phyloP scores from a whole-genome alignment of 208 protist genomes.

The Acanthamoeba healyi region DNA sequence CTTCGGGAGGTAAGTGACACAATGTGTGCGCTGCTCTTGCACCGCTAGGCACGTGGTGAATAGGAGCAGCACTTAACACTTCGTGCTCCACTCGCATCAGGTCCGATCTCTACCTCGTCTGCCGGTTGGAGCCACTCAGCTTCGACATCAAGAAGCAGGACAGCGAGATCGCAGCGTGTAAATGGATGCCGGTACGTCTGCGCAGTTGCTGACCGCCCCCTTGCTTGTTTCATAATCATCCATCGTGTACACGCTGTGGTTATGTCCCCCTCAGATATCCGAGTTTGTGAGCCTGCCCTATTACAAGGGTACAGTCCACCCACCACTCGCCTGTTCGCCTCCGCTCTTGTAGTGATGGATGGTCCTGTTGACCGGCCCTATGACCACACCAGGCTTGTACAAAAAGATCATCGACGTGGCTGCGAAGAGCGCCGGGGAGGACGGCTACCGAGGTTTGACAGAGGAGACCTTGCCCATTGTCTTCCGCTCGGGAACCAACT shows the following conservation, averaged over 20 bases:
- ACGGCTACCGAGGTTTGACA: neutral
- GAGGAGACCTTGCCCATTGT: too few relatives aligned
- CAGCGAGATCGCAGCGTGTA: slow-evolving; percentile 44
- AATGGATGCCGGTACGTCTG: slow-evolving; percentile 74
- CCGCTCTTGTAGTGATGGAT: too few relatives aligned
- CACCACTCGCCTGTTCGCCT: too few relatives aligned
- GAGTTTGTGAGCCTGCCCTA: slow-evolving; percentile 58
- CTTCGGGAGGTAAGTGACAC: slow-evolving; percentile 65
- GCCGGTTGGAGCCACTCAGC: slow-evolving; percentile 41
- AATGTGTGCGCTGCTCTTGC: too few relatives aligned
- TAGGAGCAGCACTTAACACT: too few relatives aligned
- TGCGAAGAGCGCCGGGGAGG: neutral
- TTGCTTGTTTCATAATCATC: neutral
- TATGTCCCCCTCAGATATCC: neutral
- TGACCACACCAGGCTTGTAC: slow-evolving; percentile 13
- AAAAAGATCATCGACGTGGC: slow-evolving; percentile 48
- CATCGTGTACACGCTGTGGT: too few relatives aligned
- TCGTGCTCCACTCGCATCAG: too few relatives aligned
- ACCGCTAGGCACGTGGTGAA: too few relatives aligned
- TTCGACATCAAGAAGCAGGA: slow-evolving; percentile 52
- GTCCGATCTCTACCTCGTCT: slow-evolving; percentile 67
- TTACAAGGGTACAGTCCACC: too few relatives aligned
- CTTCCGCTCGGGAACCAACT: too few relatives aligned
- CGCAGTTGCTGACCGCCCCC: too few relatives aligned
- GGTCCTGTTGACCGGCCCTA: too few relatives aligned